Conservation (phyloP, 305 asterid genomes). For the Solanum hybrid region DNA sequence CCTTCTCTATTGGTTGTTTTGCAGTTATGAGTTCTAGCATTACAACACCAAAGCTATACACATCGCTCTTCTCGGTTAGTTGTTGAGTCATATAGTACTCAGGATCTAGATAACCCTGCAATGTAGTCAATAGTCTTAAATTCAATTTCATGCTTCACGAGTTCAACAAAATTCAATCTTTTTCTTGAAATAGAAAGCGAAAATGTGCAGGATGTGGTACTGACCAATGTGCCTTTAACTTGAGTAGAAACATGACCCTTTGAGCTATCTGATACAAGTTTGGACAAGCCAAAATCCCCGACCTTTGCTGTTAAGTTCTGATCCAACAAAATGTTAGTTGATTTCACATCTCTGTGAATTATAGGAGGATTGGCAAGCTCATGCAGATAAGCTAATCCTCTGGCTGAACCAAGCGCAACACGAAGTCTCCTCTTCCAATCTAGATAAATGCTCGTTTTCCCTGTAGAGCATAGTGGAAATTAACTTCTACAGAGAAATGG, state of each 20-base stretch:
- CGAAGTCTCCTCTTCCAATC: slow-evolving; percentile 88
- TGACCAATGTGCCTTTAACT: slow-evolving; percentile 93
- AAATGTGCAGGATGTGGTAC: slow-evolving; percentile 1
- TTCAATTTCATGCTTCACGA: background rate
- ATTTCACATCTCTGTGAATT: slow-evolving; percentile 82
- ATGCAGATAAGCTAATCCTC: slow-evolving; percentile 88
- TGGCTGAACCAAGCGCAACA: slow-evolving; percentile 80
- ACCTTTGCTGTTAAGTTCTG: slow-evolving; percentile 87
- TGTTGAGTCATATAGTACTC: slow-evolving; percentile 90
- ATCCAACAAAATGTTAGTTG: slow-evolving; percentile 73
- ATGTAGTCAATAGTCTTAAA: background rate
- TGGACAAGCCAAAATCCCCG: slow-evolving; percentile 91
- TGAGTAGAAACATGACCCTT: slow-evolving; percentile 92
- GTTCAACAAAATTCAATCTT: background rate
- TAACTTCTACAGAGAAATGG: background rate
- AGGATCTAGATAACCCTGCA: slow-evolving; percentile 85
- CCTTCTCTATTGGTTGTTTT: slow-evolving; percentile 75
- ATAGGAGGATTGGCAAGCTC: slow-evolving; percentile 93
- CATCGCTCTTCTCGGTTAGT: slow-evolving; percentile 81
- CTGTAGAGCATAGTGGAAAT: slow-evolving; percentile 25
- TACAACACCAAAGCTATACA: slow-evolving; percentile 88
- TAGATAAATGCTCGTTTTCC: slow-evolving; percentile 58
- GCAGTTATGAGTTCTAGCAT: slow-evolving; percentile 87
- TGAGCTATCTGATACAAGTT: slow-evolving; percentile 70
- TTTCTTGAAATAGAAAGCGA: background rate